Evolutionary conservation across 257 asterid species (phyloP).

Genomic region (Catharanthus roseus): DNA sequence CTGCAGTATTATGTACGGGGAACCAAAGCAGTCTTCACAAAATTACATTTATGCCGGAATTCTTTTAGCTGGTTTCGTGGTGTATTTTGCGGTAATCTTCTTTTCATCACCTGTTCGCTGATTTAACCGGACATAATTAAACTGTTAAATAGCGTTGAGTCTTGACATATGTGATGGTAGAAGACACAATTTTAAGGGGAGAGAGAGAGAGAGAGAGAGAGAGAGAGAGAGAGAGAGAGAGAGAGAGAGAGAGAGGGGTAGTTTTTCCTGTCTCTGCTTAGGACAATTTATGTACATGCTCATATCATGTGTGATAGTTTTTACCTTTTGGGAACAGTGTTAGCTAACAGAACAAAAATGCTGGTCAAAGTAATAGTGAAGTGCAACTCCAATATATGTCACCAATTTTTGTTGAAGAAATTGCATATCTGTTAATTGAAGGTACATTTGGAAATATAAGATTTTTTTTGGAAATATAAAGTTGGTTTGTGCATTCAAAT

Average conservation of each 20-base stretch:
- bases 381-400: too few species aligned
- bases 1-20: conserved; percentile 72
- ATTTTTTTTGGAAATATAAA: too few species aligned
- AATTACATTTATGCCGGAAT: conserved; percentile 85
- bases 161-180: background rate
- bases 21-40: conserved; percentile 66
- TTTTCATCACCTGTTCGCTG: conserved; percentile 80
- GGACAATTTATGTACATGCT: background rate
- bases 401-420: background rate
- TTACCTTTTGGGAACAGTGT: background rate
- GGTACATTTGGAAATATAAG: too few species aligned
- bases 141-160: too few species aligned
- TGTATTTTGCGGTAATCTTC: conserved; percentile 80
- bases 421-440: background rate
- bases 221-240: background rate
- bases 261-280: background rate
- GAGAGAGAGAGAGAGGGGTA: background rate
- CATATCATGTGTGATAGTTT: background rate
- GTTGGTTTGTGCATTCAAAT: too few species aligned
- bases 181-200: conserved; percentile 15
- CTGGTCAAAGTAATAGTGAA: background rate
- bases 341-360: background rate
- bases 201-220: background rate
- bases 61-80: conserved; percentile 86
- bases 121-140: conserved; percentile 8